A percentile compares a stretch with the other conserved stretches of the same genome.
Conservation (phyloP, 225 moss, liverwort and hornwort genomes). For the Asterella californica region DNA sequence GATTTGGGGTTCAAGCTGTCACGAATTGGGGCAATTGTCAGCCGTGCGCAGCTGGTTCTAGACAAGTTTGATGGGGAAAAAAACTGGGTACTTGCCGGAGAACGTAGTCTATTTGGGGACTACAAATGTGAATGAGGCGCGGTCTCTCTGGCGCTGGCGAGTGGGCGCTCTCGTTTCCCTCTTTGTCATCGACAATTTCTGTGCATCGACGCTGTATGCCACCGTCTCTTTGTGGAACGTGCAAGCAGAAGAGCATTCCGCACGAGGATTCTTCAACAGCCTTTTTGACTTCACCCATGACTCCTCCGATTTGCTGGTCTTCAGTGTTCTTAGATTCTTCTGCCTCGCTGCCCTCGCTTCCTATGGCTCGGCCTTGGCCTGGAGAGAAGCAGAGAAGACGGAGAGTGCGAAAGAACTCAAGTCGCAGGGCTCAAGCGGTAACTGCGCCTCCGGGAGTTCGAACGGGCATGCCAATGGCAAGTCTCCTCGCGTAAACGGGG, state of each 20-base stretch:
- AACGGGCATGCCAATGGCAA: conserved; percentile 39
- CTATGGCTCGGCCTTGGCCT: conserved; percentile 32
- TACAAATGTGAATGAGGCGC: conserved; percentile 76
- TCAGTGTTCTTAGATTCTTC: conserved; percentile 31
- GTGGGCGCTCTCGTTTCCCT: conserved; percentile 46
- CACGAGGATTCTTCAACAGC: conserved; percentile 25
- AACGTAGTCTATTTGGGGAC: conserved; percentile 89
- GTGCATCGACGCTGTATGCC: conserved; percentile 53
- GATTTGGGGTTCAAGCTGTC: neutral
- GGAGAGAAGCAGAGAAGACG: conserved; percentile 34
- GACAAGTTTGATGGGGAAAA: conserved; percentile 72
- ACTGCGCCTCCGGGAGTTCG: neutral
- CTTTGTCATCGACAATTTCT: conserved; percentile 63
- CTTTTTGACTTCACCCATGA: conserved; percentile 37
- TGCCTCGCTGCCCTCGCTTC: conserved; percentile 29
- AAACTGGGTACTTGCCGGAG: conserved; percentile 82
- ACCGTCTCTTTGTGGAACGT: conserved; percentile 64
- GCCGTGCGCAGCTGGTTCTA: conserved; percentile 4
- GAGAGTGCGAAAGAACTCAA: conserved; percentile 35
- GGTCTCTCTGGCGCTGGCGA: conserved; percentile 60
- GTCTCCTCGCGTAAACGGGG: conserved; percentile 29
- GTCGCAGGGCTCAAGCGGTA: neutral
- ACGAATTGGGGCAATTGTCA: neutral
- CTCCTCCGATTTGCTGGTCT: conserved; percentile 38
- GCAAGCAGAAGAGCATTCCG: conserved; percentile 16